These are phyloP conservation scores for Geotrichum siamense DNA, from an alignment of 1,139 yeast genomes.

Conservation along the genomic window DNA sequence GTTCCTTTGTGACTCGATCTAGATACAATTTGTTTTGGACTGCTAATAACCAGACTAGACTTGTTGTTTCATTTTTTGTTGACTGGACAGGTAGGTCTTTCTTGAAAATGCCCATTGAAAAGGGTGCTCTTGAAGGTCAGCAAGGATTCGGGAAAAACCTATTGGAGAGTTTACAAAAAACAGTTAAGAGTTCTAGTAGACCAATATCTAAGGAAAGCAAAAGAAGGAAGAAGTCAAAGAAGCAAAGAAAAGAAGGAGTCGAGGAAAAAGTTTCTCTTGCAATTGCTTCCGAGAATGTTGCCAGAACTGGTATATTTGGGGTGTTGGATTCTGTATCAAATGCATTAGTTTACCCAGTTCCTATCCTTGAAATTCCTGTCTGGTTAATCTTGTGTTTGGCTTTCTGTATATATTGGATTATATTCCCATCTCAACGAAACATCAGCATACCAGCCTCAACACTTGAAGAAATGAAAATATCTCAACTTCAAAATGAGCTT, in stretches of 20 bases:
- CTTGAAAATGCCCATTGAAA: slow-evolving; percentile 87
- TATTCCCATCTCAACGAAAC: slow-evolving; percentile 19
- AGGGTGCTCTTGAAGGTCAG: slow-evolving; percentile 89
- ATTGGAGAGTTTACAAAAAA: slow-evolving; percentile 48
- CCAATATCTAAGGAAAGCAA: slow-evolving; percentile 19
- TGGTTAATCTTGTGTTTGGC: slow-evolving; percentile 21
- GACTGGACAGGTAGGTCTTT: slow-evolving; percentile 91
- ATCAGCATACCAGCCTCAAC: slow-evolving; percentile 18
- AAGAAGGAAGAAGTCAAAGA: background rate
- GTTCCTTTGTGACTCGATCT: slow-evolving; percentile 67
- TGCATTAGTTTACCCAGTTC: slow-evolving; percentile 16
- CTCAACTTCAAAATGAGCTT: slow-evolving; percentile 46
- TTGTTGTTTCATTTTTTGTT: slow-evolving; percentile 59
- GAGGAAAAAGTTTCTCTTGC: background rate
- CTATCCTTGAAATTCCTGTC: slow-evolving; percentile 21
- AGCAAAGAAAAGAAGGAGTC: background rate
- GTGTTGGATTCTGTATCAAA: slow-evolving; percentile 4
- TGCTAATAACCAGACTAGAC: slow-evolving; percentile 53
- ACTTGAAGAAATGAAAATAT: background rate
- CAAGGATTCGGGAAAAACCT: slow-evolving; percentile 57
- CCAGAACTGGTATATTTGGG: background rate
- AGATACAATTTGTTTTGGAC: slow-evolving; percentile 69
- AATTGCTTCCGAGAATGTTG: background rate
- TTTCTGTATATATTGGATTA: slow-evolving; percentile 20
- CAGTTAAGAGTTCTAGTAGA: slow-evolving; percentile 36